Base-by-base conservation (phyloP, 495 filamentous ascomycete species). In the Penicillium malachiteum region DNA sequence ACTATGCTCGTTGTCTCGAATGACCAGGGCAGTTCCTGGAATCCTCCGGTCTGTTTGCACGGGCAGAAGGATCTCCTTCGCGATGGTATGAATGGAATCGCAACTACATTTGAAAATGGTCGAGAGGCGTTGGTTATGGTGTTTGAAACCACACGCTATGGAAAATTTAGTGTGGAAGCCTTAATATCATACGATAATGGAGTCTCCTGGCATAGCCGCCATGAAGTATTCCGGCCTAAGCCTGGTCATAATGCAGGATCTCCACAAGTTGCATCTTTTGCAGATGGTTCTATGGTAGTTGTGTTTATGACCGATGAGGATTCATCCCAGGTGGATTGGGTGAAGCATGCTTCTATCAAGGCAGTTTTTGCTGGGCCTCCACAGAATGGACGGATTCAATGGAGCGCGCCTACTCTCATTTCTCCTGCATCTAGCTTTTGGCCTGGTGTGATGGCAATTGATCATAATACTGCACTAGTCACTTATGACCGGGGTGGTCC, bases 301-400 rank as follows among this genome's bases (percentile, higher is more conserved):
- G 78, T 79, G 33, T 87, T 87, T 60, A 82, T 84, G 79, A 87
- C 83, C 0, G 80, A 87, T 56, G 84, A 87, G 55, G 81, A 84
- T 33, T 65, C 62, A 0, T 11, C 48, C 0, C 41, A 68, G 33
- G 69, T 74, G 13, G 49, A 68, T 5, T 77, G 73, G 75, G 68
- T 70, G 3, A 67, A 70, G 43, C 68, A 75, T 55, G 73, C 74
- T 17, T 56, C 67, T 11, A 71, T 76, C 41, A 78, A 77, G 57
- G 67, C 67, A 13, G 65, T 74, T 7, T 76, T 74, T 54, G 74
- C 58, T 0, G 58, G 49, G 1, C 66, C 70, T 4, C 75, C 75
- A 13, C 55, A 61, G 5, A 64, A 75, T 44, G 76, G 76, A 2
- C 63, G 57, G 2, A 67, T 77, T 32, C 51, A 48, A 13, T 78